Evolutionary conservation across 331 rosid species (phyloP).

Genomic region (Phaseolus coccineus): DNA sequence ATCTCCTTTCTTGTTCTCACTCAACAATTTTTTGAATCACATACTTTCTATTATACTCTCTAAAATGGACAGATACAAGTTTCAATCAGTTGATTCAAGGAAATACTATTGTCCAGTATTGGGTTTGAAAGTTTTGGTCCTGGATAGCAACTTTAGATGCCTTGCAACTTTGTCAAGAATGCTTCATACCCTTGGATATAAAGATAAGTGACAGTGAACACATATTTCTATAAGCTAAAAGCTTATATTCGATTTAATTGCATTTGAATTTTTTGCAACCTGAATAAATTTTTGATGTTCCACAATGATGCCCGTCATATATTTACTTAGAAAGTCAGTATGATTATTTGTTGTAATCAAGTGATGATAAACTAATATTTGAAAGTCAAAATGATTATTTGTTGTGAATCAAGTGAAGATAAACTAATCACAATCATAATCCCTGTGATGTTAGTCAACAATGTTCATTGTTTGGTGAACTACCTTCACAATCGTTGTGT

Average conservation of each 20-base stretch:
- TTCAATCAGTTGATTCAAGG: background rate
- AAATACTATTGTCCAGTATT: constrained; percentile 15
- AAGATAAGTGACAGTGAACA: constrained; percentile 51
- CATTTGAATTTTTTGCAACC: constrained; percentile 13
- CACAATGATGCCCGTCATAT: constrained; percentile 30
- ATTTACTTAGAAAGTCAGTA: background rate
- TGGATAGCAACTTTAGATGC: constrained; percentile 46
- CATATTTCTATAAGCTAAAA: constrained; percentile 5
- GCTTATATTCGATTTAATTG: constrained; percentile 19
- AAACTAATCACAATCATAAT: constrained; percentile 8
- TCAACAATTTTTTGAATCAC: constrained; percentile 12
- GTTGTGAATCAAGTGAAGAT: constrained; percentile 1
- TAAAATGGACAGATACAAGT: constrained; percentile 25
- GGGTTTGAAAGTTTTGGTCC: constrained; percentile 53
- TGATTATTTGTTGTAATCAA: background rate
- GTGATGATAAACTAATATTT: constrained; percentile 46
- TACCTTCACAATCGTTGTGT: background rate
- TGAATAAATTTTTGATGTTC: constrained; percentile 27
- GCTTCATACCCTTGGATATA: constrained; percentile 48
- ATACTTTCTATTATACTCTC: constrained; percentile 2
- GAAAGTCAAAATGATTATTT: background rate
- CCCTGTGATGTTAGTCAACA: background rate
- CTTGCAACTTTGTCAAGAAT: constrained; percentile 43
- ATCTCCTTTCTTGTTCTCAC: constrained; percentile 22
- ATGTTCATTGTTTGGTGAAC: background rate